Base-by-base conservation (phyloP, 78 protist species). In the Planoprotostelium fungivorum region DNA sequence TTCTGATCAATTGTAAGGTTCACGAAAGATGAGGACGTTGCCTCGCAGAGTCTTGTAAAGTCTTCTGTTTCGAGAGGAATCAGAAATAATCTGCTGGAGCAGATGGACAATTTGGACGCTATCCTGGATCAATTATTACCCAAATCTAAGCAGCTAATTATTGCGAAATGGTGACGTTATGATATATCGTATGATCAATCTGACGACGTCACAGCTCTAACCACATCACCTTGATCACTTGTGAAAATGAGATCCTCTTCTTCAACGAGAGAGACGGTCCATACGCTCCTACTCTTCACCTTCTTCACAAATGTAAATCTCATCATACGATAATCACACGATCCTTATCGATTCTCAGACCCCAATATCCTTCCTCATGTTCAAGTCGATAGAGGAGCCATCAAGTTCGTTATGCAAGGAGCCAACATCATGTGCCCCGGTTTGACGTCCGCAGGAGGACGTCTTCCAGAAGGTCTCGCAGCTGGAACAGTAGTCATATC, bases 341-440 rank as follows among this genome's bases (percentile, higher is more conserved):
- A 1, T 37, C 34, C 0, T 36, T 37, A 16, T 36, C 16, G 34
- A 16, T 28, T 28, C 31, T 37, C 36, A 92, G 94, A 92, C 85
- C 94, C 94, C 37, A 83, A 92, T 37, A 92, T 92, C 35, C 84
- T 92, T 86, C 94, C 94, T 87, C 91, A 89, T 31, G 83, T 92
- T 35, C 94, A 92, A 73, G 94, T 92, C 34, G 94, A 92, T 86
- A 88, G 89, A 89, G 94, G 94, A 37, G 94, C 94, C 38, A 92
- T 92, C 63, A 92, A 83, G 63, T 92, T 92, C 88, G 94, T 92
- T 36, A 87, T 92, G 85, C 90, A 85, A 86, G 94, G 94, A 36
- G 94, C 94, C 36, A 92, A 92, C 38, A 92, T 92, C 37, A 92
- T 92, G 94, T 92, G 94, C 88, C 86, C 86, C 38, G 94, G 94